Conservation (phyloP, 257 asterid species). For the Solanum neorickii region DNA sequence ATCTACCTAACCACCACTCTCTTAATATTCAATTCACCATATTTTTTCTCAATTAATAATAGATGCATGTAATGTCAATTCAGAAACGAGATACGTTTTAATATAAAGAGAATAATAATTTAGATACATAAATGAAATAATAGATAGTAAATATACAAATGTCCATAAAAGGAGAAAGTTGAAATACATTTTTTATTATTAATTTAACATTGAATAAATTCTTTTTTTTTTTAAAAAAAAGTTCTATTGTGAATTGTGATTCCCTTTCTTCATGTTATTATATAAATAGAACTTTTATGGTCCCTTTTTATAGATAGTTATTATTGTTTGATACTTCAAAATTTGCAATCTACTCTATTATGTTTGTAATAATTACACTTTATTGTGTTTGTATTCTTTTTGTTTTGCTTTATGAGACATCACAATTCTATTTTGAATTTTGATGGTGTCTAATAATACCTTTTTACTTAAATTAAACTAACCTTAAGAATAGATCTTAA, state of each 20-base stretch:
- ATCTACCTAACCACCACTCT: not conserved
- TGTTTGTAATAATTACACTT: not conserved
- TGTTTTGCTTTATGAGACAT: not conserved
- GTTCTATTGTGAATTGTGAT: not conserved
- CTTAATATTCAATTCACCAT: not conserved
- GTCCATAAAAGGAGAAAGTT: not conserved
- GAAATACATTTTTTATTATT: not conserved
- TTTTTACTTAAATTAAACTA: not conserved
- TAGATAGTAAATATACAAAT: not conserved
- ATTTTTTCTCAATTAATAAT: not conserved
- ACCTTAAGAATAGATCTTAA: not conserved
- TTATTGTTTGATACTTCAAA: not conserved
- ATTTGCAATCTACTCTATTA: not conserved
- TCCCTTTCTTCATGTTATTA: not conserved
- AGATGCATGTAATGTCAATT: not conserved
- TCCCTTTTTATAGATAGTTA: not conserved
- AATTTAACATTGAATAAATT: not conserved
- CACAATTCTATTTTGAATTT: not conserved
- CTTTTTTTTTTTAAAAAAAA: too few species aligned
- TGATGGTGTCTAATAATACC: not conserved
- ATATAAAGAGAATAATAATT: not conserved
- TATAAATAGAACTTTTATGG: not conserved
- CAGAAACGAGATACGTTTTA: not conserved
- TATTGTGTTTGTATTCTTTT: not conserved
- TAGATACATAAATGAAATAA: not conserved